Evolutionary conservation across 176 grass and related monocot species (phyloP), one percentile per base, ranked within the genome.

Genomic region (maize (Zea mays)): DNA sequence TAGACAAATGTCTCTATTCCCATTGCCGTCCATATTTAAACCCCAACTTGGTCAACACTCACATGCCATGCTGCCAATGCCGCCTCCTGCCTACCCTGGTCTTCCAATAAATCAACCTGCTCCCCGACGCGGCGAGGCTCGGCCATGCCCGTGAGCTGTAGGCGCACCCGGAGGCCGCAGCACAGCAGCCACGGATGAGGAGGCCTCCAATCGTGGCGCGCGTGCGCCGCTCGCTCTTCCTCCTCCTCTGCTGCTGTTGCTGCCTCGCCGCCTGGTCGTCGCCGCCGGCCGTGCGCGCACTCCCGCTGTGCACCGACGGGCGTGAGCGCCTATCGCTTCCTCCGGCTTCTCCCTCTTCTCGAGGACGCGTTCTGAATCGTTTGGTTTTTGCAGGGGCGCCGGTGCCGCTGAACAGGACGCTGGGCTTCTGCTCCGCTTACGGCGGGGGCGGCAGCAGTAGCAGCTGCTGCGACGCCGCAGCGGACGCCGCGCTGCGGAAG

Each of bases 261-360:
- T 85, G 65, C 41, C 65, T 82, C 36, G 50, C 41, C 41, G 39
- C 86, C 11, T 47, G 81, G 71, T 51, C 85, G 13, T 19, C 83
- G 20, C 33, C 83, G 21, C 82, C 79, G 12, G 41, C 56, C 45
- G 59, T 50, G 54, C 78, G 14, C 64, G 80, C 87, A 7, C 63
- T 90, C 10, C 90, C 85, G 65, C 66, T 97, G 9, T 97, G 93
- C 83, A 88, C 86, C 7, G 65, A 93, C 82, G 77, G 79, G 4
- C 86, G 93, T 97, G 74, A 67, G 84, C 36, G 11, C 52, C 52
- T 55, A 8, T 7, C 52, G 52, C 52, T 55, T 19, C 52, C 52
- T 8, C 6, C 17, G 52, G 52, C 5, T 41, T 8, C 44, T 55
- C 6, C 15, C 7, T n/a, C 48, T 38, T 72, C 48, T 12, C 33